Conservation (phyloP, 2,329 filamentous ascomycete genomes). For the Aspergillus latus region DNA sequence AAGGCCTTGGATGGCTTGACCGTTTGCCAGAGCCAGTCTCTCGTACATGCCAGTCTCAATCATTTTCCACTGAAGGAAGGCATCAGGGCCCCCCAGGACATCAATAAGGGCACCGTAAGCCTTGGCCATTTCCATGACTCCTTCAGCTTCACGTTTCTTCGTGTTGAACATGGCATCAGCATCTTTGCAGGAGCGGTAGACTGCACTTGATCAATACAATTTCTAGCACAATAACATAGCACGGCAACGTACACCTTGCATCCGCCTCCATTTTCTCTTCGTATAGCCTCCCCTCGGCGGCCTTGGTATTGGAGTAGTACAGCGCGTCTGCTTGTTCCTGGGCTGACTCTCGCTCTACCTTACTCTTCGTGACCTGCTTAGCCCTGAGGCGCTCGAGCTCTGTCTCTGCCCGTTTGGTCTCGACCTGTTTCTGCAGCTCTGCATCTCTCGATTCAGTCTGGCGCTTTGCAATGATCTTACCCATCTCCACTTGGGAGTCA, state of each 20-base stretch:
- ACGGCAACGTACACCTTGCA: slow-evolving; percentile 30
- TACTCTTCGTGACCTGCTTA: slow-evolving; percentile 73
- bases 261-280: slow-evolving; percentile 41
- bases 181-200: slow-evolving; percentile 32
- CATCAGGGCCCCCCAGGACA: slow-evolving; percentile 75
- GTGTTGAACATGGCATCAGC: slow-evolving; percentile 48
- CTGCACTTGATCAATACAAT: slow-evolving; percentile 16
- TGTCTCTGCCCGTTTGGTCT: slow-evolving; percentile 73
- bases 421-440: slow-evolving; percentile 74
- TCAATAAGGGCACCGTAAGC: slow-evolving; percentile 72
- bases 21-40: slow-evolving; percentile 75
- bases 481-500: slow-evolving; percentile 71
- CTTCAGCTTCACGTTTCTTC: slow-evolving; percentile 73
- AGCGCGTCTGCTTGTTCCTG: slow-evolving; percentile 50
- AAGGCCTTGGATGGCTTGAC: slow-evolving; percentile 69
- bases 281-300: slow-evolving; percentile 54
- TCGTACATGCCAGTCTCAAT: slow-evolving; percentile 78
- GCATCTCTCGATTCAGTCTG: slow-evolving; percentile 74
- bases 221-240: background rate
- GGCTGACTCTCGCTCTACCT: slow-evolving; percentile 49
- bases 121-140: slow-evolving; percentile 72
- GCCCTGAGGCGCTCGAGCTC: slow-evolving; percentile 79
- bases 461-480: slow-evolving; percentile 70
- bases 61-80: slow-evolving; percentile 83
- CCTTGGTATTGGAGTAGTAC: slow-evolving; percentile 52